phyloP scores from a whole-genome alignment of 257 asterid species.

The Fraxinus americana region DNA sequence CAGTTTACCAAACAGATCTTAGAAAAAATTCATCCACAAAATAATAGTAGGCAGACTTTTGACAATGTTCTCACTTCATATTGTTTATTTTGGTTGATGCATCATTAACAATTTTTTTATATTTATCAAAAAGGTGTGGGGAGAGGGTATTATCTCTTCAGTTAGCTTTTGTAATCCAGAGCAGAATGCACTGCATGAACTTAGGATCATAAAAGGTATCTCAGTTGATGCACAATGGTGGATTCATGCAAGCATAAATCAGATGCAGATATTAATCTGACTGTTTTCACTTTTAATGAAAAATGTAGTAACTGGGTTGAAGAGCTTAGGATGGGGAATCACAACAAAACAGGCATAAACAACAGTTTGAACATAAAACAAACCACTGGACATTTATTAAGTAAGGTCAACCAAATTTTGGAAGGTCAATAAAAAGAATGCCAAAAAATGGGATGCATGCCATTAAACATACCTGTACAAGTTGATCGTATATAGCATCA shows the following conservation, averaged over 20 bases:
- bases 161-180: background rate
- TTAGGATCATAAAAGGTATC: background rate
- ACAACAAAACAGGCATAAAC: background rate
- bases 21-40: background rate
- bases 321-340: background rate
- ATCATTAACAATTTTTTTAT: background rate
- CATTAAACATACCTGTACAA: constrained; percentile 64
- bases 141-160: background rate
- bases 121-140: background rate
- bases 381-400: background rate
- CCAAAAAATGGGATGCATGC: background rate
- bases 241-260: background rate
- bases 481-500: constrained; percentile 81
- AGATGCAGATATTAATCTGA: background rate
- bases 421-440: constrained; percentile 14
- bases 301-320: constrained; percentile 5
- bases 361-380: background rate
- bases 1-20: background rate
- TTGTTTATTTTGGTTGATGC: background rate
- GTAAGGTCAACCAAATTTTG: background rate
- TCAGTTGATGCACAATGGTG: background rate
- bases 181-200: background rate
- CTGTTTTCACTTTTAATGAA: background rate
- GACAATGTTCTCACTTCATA: background rate
- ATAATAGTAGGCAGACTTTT: background rate